These are phyloP conservation scores for Peniophora sp. DNA, from an alignment of 1,284 basidiomycete species.

Conservation along the genomic window DNA sequence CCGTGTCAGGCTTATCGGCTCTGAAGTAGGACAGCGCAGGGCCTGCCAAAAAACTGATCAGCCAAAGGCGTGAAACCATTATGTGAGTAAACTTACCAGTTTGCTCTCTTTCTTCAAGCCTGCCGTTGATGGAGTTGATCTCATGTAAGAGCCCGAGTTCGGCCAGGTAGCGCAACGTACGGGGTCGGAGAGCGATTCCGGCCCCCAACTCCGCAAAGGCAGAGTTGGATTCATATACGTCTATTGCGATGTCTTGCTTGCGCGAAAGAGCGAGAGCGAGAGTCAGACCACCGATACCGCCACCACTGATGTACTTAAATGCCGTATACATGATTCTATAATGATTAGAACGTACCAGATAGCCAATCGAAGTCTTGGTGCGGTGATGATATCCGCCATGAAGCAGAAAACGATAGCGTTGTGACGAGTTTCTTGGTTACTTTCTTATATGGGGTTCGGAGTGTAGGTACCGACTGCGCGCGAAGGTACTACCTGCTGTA, in stretches of 20 bases:
- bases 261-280: constrained; percentile 27
- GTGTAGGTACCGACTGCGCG: no score
- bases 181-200: constrained; percentile 26
- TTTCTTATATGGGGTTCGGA: no score
- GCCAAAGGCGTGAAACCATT: neutral
- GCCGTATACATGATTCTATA: no score
- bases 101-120: constrained; percentile 11
- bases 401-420: no score
- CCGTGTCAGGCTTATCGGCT: constrained; percentile 23
- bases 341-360: no score
- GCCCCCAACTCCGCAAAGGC: constrained; percentile 27
- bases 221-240: constrained; percentile 30
- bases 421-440: no score
- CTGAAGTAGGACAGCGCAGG: constrained; percentile 24
- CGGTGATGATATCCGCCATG: no score
- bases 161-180: constrained; percentile 23
- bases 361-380: no score
- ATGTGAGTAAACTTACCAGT: constrained; percentile 3
- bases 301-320: no score
- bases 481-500: no score
- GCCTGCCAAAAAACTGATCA: constrained; percentile 7
- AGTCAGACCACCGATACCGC: constrained; percentile 30
- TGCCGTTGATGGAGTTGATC: constrained; percentile 17
- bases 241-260: constrained; percentile 23
- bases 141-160: constrained; percentile 23